Percentiles rank a stretch among this genome's conserved stretches.
phyloP scores from a whole-genome alignment of 2,329 filamentous ascomycete genomes.

The Claviceps maximensis region DNA sequence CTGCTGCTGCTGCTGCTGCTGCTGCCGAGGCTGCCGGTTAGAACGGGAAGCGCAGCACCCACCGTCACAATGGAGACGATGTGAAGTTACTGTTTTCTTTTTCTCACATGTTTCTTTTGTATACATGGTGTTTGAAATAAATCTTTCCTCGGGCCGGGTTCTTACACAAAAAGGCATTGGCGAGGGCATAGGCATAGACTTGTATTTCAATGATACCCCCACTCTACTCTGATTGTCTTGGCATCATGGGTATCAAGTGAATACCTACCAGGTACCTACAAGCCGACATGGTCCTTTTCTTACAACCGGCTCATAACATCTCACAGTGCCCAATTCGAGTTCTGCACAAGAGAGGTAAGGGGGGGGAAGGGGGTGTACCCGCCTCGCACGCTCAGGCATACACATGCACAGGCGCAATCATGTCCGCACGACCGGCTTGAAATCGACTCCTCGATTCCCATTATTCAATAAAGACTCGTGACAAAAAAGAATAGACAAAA shows the following conservation, averaged over 20 bases:
- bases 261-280: too few relatives aligned
- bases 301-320: too few relatives aligned
- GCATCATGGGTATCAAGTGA: too few relatives aligned
- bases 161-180: background rate
- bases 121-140: too few relatives aligned
- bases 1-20: conserved; percentile 5
- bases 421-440: too few relatives aligned
- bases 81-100: background rate
- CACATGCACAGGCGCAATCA: background rate
- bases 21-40: background rate
- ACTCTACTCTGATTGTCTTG: background rate
- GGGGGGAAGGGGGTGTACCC: too few relatives aligned
- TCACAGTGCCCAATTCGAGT: too few relatives aligned
- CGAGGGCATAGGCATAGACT: background rate
- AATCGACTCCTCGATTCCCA: background rate
- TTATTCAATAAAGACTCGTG: background rate
- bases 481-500: background rate
- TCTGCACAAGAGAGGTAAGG: too few relatives aligned
- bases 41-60: background rate
- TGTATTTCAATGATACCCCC: background rate
- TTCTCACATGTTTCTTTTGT: background rate
- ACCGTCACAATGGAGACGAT: background rate
- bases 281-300: too few relatives aligned
- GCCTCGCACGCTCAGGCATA: too few relatives aligned
- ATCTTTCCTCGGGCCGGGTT: too few relatives aligned